Percentiles rank a stretch among this genome's conserved stretches.
phyloP scores from a whole-genome alignment of 441 rosid genomes.

The Eutrema salsugineum region DNA sequence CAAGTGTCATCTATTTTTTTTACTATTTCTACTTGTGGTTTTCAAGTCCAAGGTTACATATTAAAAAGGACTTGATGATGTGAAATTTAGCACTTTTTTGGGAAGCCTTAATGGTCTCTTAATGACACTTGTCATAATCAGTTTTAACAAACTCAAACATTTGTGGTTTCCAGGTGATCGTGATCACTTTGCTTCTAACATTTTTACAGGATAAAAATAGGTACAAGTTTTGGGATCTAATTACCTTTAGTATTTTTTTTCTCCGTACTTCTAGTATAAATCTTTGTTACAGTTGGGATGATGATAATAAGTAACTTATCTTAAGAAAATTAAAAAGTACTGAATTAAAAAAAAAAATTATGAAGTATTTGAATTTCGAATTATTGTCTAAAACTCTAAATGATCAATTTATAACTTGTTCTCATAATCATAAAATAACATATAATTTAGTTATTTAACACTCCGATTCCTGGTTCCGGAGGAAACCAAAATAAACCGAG shows the following conservation, averaged over 20 bases:
- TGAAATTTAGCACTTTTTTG: too few species aligned
- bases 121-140: constrained; percentile 6
- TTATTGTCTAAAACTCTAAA: too few species aligned
- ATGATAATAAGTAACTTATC: background rate
- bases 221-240: background rate
- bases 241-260: background rate
- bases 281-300: background rate
- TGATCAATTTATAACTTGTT: too few species aligned
- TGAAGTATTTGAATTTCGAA: background rate
- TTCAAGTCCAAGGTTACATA: background rate
- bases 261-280: background rate
- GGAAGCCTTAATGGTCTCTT: background rate
- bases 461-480: too few species aligned
- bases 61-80: background rate
- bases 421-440: too few species aligned
- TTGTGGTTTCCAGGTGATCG: constrained; percentile 17
- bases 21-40: constrained; percentile 1
- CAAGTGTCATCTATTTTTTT: constrained; percentile 15
- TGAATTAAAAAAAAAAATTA: too few species aligned
- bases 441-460: too few species aligned
- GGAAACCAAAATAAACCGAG: too few species aligned
- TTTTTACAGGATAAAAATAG: background rate
- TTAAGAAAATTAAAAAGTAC: background rate
- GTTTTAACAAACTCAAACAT: constrained; percentile 20
- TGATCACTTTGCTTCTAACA: background rate